These are phyloP conservation scores for Jackrogersella minutella DNA, from an alignment of 495 filamentous ascomycete species.

Conservation along the genomic window DNA sequence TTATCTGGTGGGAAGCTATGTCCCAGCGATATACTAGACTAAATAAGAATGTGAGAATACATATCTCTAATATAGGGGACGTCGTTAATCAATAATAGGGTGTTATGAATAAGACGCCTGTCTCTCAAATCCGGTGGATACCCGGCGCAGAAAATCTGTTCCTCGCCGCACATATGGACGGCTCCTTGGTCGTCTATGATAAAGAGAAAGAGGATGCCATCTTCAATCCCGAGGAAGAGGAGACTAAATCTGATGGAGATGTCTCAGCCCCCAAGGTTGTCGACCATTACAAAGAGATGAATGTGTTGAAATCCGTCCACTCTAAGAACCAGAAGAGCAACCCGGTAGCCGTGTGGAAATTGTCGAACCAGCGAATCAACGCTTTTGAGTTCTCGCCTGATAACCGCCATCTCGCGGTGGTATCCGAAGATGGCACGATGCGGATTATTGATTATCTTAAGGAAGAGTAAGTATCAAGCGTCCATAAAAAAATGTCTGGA, in stretches of 20 bases:
- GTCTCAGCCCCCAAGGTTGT: slow-evolving; percentile 50
- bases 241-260: slow-evolving; percentile 52
- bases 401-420: slow-evolving; percentile 83
- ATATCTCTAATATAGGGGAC: not conserved
- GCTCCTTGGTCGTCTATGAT: slow-evolving; percentile 93
- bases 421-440: slow-evolving; percentile 89
- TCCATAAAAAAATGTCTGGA: not conserved
- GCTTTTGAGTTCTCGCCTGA: slow-evolving; percentile 91
- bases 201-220: slow-evolving; percentile 95
- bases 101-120: slow-evolving; percentile 81
- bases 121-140: slow-evolving; percentile 90
- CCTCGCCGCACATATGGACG: slow-evolving; percentile 91
- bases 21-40: slow-evolving; percentile 94
- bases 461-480: slow-evolving; percentile 71
- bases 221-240: slow-evolving; percentile 59
- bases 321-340: slow-evolving; percentile 94
- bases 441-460: slow-evolving; percentile 90
- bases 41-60: slow-evolving; percentile 82
- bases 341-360: slow-evolving; percentile 87
- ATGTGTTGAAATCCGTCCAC: slow-evolving; percentile 85
- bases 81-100: slow-evolving; percentile 60
- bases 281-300: slow-evolving; percentile 51
- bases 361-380: slow-evolving; percentile 88
- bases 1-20: slow-evolving; percentile 98
- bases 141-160: slow-evolving; percentile 95